Conservation (phyloP, 371 early-diverging fungal species). For the Rhizopus stolonifer region DNA sequence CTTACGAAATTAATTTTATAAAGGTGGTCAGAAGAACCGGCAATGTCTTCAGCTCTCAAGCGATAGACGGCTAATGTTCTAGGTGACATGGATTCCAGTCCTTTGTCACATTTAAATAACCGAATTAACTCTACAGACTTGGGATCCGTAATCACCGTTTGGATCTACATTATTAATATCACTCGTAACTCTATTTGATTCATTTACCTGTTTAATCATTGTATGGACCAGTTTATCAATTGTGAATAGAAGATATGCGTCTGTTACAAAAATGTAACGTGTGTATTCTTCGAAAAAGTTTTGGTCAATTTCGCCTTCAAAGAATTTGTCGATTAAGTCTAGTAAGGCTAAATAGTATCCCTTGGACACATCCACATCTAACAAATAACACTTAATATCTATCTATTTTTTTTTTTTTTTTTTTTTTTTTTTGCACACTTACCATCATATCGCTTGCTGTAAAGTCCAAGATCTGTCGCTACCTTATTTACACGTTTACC, state of each 20-base stretch:
- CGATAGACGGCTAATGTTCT: slow-evolving; percentile 65
- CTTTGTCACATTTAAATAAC: slow-evolving; percentile 41
- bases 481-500: slow-evolving; percentile 69
- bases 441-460: slow-evolving; percentile 56
- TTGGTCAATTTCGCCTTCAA: slow-evolving; percentile 84
- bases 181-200: too few species aligned
- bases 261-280: slow-evolving; percentile 82
- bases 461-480: slow-evolving; percentile 81
- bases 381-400: neutral
- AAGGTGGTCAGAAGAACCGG: slow-evolving; percentile 80
- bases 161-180: too few species aligned
- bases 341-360: slow-evolving; percentile 79
- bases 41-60: slow-evolving; percentile 75
- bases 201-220: slow-evolving; percentile 75
- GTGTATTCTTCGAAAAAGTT: slow-evolving; percentile 90
- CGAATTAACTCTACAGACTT: slow-evolving; percentile 45
- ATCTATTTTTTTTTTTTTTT: neutral
- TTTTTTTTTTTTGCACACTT: slow-evolving; percentile 15
- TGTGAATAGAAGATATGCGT: slow-evolving; percentile 85
- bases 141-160: slow-evolving; percentile 41
- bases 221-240: slow-evolving; percentile 83
- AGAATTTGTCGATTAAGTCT: slow-evolving; percentile 72
- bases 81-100: slow-evolving; percentile 30
- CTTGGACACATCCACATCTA: slow-evolving; percentile 51
- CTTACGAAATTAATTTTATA: slow-evolving; percentile 85